Conservation (phyloP, 148 eudicot species). For the Camellia lanceoleosa region DNA sequence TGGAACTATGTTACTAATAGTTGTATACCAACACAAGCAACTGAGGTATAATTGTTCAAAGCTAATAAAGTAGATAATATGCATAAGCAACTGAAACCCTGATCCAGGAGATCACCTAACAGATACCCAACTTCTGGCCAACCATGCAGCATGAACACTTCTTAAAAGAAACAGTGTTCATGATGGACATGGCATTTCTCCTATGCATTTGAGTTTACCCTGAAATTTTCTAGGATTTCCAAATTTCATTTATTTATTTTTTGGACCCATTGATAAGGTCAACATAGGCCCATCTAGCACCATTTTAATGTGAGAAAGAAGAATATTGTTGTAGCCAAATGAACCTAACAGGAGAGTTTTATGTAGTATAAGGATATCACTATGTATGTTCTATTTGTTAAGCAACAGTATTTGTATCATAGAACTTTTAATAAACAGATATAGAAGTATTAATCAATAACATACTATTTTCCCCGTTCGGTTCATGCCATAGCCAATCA, state of each 20-base stretch:
- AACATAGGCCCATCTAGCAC: neutral
- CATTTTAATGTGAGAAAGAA: neutral
- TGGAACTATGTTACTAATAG: neutral
- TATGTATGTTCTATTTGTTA: neutral
- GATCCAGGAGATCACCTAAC: neutral
- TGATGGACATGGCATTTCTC: neutral
- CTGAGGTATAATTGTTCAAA: conserved; percentile 3
- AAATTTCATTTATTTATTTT: neutral
- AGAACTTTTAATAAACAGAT: neutral
- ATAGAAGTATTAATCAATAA: neutral
- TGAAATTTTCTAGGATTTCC: neutral
- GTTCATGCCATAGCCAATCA: neutral
- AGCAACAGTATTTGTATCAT: too few species aligned
- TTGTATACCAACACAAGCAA: neutral
- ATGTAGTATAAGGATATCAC: neutral
- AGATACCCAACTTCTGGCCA: neutral
- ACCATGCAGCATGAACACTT: conserved; percentile 1
- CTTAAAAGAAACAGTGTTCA: neutral
- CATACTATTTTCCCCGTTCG: neutral
- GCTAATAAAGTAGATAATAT: neutral
- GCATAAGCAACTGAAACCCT: neutral
- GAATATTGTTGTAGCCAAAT: neutral
- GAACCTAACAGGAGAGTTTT: neutral
- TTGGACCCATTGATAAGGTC: neutral
- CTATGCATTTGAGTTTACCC: neutral